Conservation (phyloP, 805 yeast genomes). For the Scheffersomyces lignosus region DNA sequence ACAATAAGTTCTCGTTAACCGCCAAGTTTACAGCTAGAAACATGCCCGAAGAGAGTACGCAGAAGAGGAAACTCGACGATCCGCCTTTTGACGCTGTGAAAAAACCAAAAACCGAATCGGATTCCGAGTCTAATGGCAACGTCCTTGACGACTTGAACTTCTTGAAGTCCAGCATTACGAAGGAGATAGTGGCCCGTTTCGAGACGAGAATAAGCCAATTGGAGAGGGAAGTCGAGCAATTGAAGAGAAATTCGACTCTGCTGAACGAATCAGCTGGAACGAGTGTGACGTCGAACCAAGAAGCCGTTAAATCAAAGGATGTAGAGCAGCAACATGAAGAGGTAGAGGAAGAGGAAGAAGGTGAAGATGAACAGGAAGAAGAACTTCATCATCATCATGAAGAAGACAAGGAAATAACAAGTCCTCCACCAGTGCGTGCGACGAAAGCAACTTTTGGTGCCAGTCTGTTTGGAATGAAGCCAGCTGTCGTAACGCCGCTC, state of each 20-base stretch:
- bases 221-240: slow-evolving; percentile 21
- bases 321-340: slow-evolving; percentile 1
- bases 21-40: no score
- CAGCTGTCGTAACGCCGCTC: slow-evolving; percentile 8
- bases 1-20: no score
- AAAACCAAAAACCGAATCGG: background rate
- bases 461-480: slow-evolving; percentile 11
- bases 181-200: slow-evolving; percentile 5
- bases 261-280: slow-evolving; percentile 9
- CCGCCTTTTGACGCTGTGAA: background rate
- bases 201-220: slow-evolving; percentile 16
- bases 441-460: slow-evolving; percentile 12
- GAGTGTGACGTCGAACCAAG: slow-evolving; percentile 1
- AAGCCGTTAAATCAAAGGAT: background rate
- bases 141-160: background rate
- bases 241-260: slow-evolving; percentile 13
- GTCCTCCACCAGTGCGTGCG: slow-evolving; percentile 1
- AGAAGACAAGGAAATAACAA: slow-evolving; percentile 6
- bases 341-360: slow-evolving; percentile 5
- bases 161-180: slow-evolving; percentile 2
- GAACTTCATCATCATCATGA: slow-evolving; percentile 10
- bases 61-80: background rate
- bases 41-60: background rate
- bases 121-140: background rate
- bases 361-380: slow-evolving; percentile 4